A percentile compares a stretch with the other conserved stretches of the same genome.
Evolutionary conservation across 2,329 filamentous ascomycete species (phyloP).

Genomic region (Stemphylium vesicarium): DNA sequence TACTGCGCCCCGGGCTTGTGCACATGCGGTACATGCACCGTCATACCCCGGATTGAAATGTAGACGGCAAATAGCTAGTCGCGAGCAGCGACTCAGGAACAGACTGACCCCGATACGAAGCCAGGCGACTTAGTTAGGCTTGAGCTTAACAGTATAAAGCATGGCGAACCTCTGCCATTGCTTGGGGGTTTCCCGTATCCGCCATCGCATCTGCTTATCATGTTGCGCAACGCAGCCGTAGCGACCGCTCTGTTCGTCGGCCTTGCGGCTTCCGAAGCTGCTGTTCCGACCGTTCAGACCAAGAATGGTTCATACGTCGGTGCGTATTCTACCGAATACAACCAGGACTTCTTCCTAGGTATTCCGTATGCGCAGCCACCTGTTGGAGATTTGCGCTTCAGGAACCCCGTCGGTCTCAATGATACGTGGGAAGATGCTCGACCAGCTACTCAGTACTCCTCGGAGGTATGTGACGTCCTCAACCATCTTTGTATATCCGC

Average conservation of each 20-base stretch:
- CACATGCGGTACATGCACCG: constrained; percentile 3
- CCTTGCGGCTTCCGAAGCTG: constrained; percentile 15
- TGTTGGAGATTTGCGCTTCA: constrained; percentile 58
- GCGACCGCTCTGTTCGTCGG: constrained; percentile 20
- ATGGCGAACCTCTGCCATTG: constrained; percentile 2
- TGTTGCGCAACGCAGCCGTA: constrained; percentile 22
- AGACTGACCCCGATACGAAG: neutral
- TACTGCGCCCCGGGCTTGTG: constrained; percentile 7
- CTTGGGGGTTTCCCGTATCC: neutral
- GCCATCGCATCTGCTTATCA: constrained; percentile 9
- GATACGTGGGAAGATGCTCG: constrained; percentile 45
- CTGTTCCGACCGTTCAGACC: constrained; percentile 43
- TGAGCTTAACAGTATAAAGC: constrained; percentile 8
- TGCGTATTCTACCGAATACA: constrained; percentile 47
- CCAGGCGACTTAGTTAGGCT: neutral
- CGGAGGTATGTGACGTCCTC: constrained; percentile 16
- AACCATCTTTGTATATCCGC: neutral
- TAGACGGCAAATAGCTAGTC: constrained; percentile 11
- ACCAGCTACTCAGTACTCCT: constrained; percentile 46
- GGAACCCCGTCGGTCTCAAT: constrained; percentile 56
- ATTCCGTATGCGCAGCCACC: constrained; percentile 56
- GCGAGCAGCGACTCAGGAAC: neutral
- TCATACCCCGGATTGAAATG: constrained; percentile 9
- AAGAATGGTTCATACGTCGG: constrained; percentile 55
- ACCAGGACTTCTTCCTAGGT: constrained; percentile 56